phyloP scores from a whole-genome alignment of 73 alveolate species.

The Paramecium sexaurelia region DNA sequence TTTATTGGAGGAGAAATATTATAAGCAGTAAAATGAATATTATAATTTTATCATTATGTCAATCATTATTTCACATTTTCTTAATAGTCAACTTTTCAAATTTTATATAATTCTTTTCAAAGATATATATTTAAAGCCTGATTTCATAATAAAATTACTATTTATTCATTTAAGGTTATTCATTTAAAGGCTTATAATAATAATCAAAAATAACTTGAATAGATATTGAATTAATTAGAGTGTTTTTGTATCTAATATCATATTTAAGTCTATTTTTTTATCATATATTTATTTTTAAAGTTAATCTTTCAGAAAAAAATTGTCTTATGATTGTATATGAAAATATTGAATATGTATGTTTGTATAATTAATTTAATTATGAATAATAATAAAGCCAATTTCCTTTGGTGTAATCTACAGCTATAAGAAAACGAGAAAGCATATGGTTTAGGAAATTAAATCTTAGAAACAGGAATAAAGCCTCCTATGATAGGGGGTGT shows the following conservation, averaged over 20 bases:
- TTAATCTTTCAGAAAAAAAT: background rate
- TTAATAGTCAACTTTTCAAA: too few relatives aligned
- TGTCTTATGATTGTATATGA: slow-evolving; percentile 38
- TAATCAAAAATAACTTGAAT: too few relatives aligned
- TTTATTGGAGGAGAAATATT: slow-evolving; percentile 65
- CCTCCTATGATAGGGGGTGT: background rate
- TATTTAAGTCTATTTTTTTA: too few relatives aligned
- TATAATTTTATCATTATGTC: background rate
- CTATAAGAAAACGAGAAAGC: background rate
- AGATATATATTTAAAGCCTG: too few relatives aligned
- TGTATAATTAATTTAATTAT: background rate
- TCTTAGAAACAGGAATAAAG: background rate
- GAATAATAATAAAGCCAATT: background rate
- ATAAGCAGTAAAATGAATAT: slow-evolving; percentile 65
- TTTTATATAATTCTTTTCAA: too few relatives aligned
- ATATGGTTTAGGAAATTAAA: slow-evolving; percentile 13
- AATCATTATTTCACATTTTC: too few relatives aligned
- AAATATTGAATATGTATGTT: background rate
- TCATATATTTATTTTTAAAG: background rate
- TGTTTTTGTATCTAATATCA: too few relatives aligned
- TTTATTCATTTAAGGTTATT: too few relatives aligned
- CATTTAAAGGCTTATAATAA: too few relatives aligned
- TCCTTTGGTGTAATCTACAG: background rate
- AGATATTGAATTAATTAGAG: too few relatives aligned
- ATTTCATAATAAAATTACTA: too few relatives aligned